Evolutionary conservation across 129 eudicot genomes (phyloP).

Genomic region (Silybum marianum): DNA sequence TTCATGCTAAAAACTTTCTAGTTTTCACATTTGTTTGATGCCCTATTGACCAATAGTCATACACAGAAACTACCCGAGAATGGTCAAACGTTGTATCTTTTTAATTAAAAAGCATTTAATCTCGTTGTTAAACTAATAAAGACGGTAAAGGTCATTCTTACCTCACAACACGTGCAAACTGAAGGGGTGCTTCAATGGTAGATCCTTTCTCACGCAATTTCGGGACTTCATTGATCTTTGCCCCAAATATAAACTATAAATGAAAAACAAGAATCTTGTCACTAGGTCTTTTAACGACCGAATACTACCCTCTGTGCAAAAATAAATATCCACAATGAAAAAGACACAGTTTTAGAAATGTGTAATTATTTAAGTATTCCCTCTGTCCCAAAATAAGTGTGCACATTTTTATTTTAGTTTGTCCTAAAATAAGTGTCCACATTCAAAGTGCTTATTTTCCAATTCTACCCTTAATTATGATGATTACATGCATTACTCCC

Average conservation of each 20-base stretch:
- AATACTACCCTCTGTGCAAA: not conserved
- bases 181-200: slow-evolving; percentile 40
- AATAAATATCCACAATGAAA: not conserved
- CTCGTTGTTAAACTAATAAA: slow-evolving; percentile 1
- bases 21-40: not conserved
- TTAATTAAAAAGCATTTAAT: not conserved
- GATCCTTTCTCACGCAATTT: slow-evolving; percentile 53
- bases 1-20: not conserved
- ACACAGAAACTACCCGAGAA: not conserved
- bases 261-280: not conserved
- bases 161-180: slow-evolving; percentile 62
- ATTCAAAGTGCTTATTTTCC: not conserved
- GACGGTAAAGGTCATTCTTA: slow-evolving; percentile 20
- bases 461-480: not conserved
- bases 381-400: not conserved
- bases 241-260: slow-evolving; percentile 57
- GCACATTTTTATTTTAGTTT: too few relatives aligned
- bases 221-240: slow-evolving; percentile 55
- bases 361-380: not conserved
- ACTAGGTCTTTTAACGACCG: not conserved
- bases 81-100: not conserved
- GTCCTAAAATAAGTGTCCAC: not conserved
- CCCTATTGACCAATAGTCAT: not conserved
- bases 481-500: not conserved
- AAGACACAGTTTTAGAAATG: not conserved